A percentile compares a stretch with the other conserved stretches of the same genome.
Conservation (phyloP, 73 alveolate species). For the Stentor coeruleus region DNA sequence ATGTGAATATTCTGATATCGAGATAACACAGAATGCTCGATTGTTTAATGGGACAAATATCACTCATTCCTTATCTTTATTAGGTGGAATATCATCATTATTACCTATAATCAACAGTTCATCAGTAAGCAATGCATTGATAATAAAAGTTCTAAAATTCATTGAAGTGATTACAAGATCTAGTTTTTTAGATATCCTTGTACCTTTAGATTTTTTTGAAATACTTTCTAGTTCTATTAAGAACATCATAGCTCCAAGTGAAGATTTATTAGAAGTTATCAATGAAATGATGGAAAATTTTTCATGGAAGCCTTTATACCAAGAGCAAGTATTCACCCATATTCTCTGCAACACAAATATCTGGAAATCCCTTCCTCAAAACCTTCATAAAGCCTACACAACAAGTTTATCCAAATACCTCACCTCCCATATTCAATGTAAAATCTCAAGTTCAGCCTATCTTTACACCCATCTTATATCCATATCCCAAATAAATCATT, state of each 20-base stretch:
- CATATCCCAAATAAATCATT: not conserved
- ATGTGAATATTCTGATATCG: too few species aligned
- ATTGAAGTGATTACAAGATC: too few species aligned
- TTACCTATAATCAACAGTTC: not conserved
- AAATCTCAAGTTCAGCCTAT: not conserved
- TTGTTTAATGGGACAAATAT: too few species aligned
- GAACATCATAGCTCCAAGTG: not conserved
- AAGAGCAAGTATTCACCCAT: not conserved
- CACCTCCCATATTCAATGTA: not conserved
- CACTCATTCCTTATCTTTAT: not conserved
- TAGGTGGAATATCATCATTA: not conserved
- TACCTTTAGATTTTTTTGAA: not conserved
- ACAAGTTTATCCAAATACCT: not conserved
- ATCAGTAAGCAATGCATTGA: not conserved
- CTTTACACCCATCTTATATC: not conserved
- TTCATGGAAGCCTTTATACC: not conserved
- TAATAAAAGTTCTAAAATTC: too few species aligned
- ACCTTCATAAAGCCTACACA: not conserved
- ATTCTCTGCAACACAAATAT: not conserved
- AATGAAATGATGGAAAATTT: not conserved
- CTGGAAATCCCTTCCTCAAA: not conserved
- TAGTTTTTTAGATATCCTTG: not conserved
- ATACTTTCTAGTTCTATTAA: not conserved
- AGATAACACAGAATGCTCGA: too few species aligned
- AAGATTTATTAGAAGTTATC: too few species aligned